Conservation (phyloP, 495 filamentous ascomycete species). For the Neurospora sp. region DNA sequence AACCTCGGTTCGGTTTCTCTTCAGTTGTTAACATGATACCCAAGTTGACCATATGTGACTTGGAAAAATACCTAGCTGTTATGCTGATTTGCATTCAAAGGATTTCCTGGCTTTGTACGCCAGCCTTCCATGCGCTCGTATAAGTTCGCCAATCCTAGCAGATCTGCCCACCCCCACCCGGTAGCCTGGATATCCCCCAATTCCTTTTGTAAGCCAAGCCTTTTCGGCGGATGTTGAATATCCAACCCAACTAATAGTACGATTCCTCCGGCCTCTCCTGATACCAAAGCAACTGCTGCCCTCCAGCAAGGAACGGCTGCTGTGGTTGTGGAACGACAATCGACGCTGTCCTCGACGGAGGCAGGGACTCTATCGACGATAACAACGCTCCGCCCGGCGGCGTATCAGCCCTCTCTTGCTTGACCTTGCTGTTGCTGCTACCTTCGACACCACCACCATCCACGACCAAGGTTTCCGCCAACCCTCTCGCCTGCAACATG, state of each 20-base stretch:
- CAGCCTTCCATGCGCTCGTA: neutral
- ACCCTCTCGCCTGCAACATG: constrained; percentile 31
- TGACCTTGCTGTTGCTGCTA: neutral
- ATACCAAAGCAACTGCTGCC: neutral
- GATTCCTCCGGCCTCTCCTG: neutral
- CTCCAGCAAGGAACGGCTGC: neutral
- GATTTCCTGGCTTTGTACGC: neutral
- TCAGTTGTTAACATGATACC: neutral
- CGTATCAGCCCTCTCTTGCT: neutral
- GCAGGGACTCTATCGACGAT: neutral
- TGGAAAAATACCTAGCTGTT: neutral
- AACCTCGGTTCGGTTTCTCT: neutral
- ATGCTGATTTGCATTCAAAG: neutral
- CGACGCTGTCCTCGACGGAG: neutral
- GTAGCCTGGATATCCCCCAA: neutral
- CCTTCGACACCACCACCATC: neutral
- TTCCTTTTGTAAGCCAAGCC: neutral
- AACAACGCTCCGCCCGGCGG: neutral
- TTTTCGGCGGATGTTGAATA: neutral
- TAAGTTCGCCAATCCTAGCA: neutral
- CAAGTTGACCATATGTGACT: neutral
- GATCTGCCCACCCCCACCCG: neutral
- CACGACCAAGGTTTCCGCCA: constrained; percentile 25
- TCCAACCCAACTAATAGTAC: neutral
- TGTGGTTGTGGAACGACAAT: neutral